Evolutionary conservation across 2,329 filamentous ascomycete species (phyloP).

Genomic region (Alternaria sp.): DNA sequence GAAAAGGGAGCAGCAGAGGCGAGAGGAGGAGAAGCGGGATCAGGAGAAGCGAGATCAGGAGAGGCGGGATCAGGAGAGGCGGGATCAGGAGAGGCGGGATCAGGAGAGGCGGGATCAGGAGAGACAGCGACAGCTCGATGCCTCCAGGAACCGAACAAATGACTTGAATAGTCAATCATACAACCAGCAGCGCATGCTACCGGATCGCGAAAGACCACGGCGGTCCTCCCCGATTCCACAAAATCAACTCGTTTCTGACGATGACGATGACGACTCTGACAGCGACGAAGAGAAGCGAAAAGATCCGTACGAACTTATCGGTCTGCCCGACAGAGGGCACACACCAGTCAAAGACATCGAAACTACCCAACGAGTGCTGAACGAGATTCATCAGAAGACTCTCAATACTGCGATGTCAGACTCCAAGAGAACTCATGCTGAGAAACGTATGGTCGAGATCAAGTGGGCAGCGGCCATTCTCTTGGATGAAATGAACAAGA

Average conservation of each 20-base stretch:
- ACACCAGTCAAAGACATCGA: background rate
- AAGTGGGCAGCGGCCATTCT: constrained; percentile 3
- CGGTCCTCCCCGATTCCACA: background rate
- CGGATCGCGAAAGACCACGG: background rate
- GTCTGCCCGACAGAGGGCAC: background rate
- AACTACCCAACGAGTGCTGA: background rate
- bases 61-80: background rate
- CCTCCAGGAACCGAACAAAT: background rate
- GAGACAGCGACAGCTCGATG: background rate
- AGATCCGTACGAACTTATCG: constrained; percentile 1
- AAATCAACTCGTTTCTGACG: background rate
- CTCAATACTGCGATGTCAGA: background rate
- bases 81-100: background rate
- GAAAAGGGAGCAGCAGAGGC: background rate
- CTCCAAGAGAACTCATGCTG: background rate
- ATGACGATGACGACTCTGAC: background rate
- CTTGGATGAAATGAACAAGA: constrained; percentile 1
- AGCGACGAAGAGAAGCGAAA: background rate
- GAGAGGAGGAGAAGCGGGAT: background rate
- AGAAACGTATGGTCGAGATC: constrained; percentile 3
- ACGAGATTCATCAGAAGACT: background rate
- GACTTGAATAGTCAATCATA: background rate
- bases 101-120: background rate
- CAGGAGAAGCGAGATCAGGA: background rate
- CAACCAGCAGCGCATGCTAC: background rate